Conservation (phyloP, 176 grass and related monocot species). For the Triticum dicoccoides region DNA sequence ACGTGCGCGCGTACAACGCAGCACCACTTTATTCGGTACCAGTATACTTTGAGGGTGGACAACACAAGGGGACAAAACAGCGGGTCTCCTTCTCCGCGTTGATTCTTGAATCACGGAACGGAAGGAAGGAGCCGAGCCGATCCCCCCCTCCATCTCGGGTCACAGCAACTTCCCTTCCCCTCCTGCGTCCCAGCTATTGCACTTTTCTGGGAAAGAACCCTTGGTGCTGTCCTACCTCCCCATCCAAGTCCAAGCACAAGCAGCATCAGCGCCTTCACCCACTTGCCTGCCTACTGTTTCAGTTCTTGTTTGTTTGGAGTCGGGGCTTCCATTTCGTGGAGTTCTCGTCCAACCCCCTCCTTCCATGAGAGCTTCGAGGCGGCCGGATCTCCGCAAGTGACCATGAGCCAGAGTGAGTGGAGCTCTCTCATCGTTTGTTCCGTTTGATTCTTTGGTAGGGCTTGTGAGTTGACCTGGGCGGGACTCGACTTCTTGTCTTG, state of each 20-base stretch:
- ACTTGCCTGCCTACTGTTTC: background rate
- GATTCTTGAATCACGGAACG: background rate
- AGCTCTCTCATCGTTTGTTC: background rate
- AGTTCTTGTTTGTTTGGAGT: background rate
- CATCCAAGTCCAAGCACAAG: background rate
- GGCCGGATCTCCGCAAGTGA: conserved; percentile 52
- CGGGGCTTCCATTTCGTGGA: conserved; percentile 17
- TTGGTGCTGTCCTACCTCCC: no score
- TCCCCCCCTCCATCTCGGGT: no score
- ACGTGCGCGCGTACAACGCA: background rate
- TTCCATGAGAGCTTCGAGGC: conserved; percentile 36
- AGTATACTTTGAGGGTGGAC: background rate
- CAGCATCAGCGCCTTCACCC: background rate
- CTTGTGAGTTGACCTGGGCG: conserved; percentile 33
- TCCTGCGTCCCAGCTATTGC: no score
- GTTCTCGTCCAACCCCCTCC: background rate
- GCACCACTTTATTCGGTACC: background rate
- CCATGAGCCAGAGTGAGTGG: conserved; percentile 50
- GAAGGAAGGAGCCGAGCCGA: no score
- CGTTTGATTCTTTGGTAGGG: conserved; percentile 17
- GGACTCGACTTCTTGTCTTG: conserved; percentile 20
- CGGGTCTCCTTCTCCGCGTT: conserved; percentile 15
- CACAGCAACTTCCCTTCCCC: no score
- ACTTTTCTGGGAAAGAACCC: no score
- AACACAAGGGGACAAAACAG: background rate